phyloP scores from a whole-genome alignment of 2,329 filamentous ascomycete genomes.

The Phoma sp. region DNA sequence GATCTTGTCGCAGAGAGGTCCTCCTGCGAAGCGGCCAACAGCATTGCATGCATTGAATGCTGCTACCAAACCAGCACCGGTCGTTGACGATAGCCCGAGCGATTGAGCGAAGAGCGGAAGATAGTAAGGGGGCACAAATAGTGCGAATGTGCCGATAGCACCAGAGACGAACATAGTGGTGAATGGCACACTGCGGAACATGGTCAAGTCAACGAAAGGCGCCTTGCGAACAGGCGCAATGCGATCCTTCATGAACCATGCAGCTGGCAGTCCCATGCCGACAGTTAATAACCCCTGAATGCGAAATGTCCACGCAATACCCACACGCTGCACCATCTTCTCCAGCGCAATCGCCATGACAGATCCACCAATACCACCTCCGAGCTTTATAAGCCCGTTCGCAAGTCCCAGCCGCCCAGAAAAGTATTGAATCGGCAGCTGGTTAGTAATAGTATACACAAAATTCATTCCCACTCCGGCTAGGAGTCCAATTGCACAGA shows the following conservation, averaged over 20 bases:
- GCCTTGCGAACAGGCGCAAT: slow-evolving; percentile 20
- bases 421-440: slow-evolving; percentile 36
- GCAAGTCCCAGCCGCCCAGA: slow-evolving; percentile 33
- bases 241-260: slow-evolving; percentile 34
- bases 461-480: slow-evolving; percentile 51
- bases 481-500: slow-evolving; percentile 54
- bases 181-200: slow-evolving; percentile 33
- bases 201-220: slow-evolving; percentile 31
- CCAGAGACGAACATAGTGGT: slow-evolving; percentile 29
- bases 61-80: slow-evolving; percentile 32
- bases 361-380: slow-evolving; percentile 35
- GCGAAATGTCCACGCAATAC: slow-evolving; percentile 37
- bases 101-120: slow-evolving; percentile 35
- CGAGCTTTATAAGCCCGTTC: slow-evolving; percentile 38
- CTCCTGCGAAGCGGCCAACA: slow-evolving; percentile 32
- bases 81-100: slow-evolving; percentile 28
- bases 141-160: slow-evolving; percentile 33
- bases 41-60: slow-evolving; percentile 37
- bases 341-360: slow-evolving; percentile 34
- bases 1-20: slow-evolving; percentile 37
- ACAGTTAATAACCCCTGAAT: slow-evolving; percentile 31
- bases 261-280: slow-evolving; percentile 31
- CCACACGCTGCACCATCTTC: slow-evolving; percentile 31
- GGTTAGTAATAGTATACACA: slow-evolving; percentile 31
- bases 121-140: slow-evolving; percentile 38